phyloP scores from a whole-genome alignment of 352 stramenopile genomes.

The Phytophthora hibernalis region DNA sequence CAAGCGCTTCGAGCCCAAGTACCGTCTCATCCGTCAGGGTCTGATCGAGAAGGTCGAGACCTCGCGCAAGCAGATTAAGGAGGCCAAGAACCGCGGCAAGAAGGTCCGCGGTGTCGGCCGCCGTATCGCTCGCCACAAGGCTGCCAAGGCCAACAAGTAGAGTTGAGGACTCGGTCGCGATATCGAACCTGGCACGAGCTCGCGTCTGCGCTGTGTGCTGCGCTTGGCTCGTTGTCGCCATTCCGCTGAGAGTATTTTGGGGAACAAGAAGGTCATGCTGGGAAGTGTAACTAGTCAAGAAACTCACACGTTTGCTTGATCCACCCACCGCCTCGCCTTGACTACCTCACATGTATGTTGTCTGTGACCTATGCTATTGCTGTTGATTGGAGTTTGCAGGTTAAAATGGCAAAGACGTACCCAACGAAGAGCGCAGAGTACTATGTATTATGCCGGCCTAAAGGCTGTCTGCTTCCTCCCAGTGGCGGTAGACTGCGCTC shows the following conservation, averaged over 20 bases:
- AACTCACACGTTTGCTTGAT: conserved; percentile 58
- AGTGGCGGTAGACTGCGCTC: conserved; percentile 11
- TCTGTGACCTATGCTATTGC: background rate
- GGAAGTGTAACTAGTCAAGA: conserved; percentile 67
- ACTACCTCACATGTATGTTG: background rate
- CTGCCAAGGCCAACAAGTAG: conserved; percentile 97
- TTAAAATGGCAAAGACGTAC: background rate
- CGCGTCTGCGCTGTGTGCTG: conserved; percentile 21
- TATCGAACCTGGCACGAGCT: conserved; percentile 32
- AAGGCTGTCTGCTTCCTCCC: conserved; percentile 4
- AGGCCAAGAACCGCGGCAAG: conserved; percentile 99
- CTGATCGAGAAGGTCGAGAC: conserved; percentile 96
- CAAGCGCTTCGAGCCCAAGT: conserved; percentile 99
- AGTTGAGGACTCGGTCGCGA: conserved; percentile 46
- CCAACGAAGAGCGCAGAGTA: background rate
- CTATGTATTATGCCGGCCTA: conserved; percentile 23
- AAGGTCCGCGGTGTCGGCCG: conserved; percentile 98
- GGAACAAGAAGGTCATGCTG: conserved; percentile 60
- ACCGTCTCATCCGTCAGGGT: conserved; percentile 94
- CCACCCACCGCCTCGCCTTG: background rate
- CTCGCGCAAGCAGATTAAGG: conserved; percentile 99
- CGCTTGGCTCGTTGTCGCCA: conserved; percentile 42
- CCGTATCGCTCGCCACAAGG: conserved; percentile 99
- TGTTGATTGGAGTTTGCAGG: background rate
- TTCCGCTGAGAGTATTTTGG: conserved; percentile 54